Evolutionary conservation across 108 stramenopile genomes (phyloP).

Genomic region (Pseudonitzschia multiseries): DNA sequence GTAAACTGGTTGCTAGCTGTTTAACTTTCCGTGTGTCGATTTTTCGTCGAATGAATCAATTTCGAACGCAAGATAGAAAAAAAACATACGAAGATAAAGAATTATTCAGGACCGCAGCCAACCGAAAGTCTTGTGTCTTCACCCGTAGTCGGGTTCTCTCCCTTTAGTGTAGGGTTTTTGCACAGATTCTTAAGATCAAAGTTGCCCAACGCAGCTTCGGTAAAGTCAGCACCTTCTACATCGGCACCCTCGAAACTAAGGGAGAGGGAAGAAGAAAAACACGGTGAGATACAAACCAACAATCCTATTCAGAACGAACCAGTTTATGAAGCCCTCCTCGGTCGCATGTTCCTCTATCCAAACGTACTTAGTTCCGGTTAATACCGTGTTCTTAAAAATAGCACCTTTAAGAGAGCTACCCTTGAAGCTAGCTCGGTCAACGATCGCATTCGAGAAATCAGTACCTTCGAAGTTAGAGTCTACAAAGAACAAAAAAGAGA

Average conservation of each 20-base stretch:
- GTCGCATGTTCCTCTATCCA: constrained; percentile 25
- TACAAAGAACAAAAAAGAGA: constrained; percentile 12
- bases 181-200: constrained; percentile 90
- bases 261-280: neutral
- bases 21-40: too few species aligned
- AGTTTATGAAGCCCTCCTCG: constrained; percentile 34
- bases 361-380: constrained; percentile 1
- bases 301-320: neutral
- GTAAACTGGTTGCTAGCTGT: too few species aligned
- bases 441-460: constrained; percentile 95
- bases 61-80: neutral
- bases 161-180: constrained; percentile 96
- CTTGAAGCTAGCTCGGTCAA: constrained; percentile 88
- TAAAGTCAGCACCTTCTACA: constrained; percentile 93
- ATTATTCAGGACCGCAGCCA: constrained; percentile 33
- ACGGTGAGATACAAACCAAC: neutral
- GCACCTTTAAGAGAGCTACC: constrained; percentile 73
- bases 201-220: constrained; percentile 87
- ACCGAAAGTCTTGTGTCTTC: constrained; percentile 69
- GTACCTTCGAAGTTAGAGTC: constrained; percentile 88
- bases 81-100: too few species aligned
- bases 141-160: constrained; percentile 88
- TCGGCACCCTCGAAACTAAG: constrained; percentile 83
- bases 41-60: too few species aligned
- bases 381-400: constrained; percentile 93